Evolutionary conservation across 352 stramenopile species (phyloP).

Genomic region (Poterioochromonas sp.): DNA sequence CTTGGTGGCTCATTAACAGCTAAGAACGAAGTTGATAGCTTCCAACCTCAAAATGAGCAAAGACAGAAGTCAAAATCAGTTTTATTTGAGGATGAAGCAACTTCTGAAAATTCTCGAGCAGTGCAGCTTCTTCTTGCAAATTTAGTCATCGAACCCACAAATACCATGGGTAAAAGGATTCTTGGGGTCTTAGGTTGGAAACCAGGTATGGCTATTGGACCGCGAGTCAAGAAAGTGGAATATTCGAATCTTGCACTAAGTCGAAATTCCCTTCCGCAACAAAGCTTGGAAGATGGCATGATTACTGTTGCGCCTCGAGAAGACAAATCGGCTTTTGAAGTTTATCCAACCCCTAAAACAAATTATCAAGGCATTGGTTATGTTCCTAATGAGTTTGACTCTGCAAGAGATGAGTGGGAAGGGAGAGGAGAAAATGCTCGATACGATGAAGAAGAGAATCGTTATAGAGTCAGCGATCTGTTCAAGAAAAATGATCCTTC

Average conservation of each 20-base stretch:
- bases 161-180: constrained; percentile 67
- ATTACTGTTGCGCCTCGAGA: background rate
- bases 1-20: constrained; percentile 53
- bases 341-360: background rate
- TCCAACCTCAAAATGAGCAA: background rate
- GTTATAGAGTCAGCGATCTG: background rate
- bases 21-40: constrained; percentile 42
- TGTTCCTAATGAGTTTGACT: background rate
- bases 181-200: constrained; percentile 78
- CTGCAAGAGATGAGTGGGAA: background rate
- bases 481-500: constrained; percentile 15
- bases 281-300: background rate
- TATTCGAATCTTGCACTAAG: background rate
- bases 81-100: too few species aligned
- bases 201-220: constrained; percentile 69
- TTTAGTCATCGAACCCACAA: constrained; percentile 57
- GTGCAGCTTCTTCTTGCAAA: constrained; percentile 53
- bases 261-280: background rate
- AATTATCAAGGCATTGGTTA: background rate
- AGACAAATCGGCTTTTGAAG: background rate
- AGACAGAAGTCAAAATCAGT: too few species aligned
- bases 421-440: background rate
- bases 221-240: background rate
- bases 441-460: background rate
- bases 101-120: background rate